A percentile compares a stretch with the other conserved stretches of the same genome.
phyloP scores from a whole-genome alignment of 257 asterid genomes.

The Nicotiana otophora region DNA sequence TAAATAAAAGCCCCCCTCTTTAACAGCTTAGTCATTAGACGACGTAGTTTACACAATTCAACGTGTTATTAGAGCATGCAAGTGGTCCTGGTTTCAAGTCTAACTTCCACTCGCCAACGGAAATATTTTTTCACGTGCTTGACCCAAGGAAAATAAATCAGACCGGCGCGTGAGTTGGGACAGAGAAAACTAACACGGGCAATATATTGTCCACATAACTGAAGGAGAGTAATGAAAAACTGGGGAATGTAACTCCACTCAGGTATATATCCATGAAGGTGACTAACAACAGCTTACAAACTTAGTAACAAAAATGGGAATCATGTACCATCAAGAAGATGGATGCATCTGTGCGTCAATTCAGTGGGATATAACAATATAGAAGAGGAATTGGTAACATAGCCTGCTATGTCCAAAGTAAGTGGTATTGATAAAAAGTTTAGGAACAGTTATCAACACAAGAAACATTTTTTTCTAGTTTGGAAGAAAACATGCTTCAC shows the following conservation, averaged over 20 bases:
- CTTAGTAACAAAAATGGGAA: neutral
- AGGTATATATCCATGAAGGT: neutral
- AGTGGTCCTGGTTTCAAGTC: neutral
- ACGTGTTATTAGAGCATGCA: neutral
- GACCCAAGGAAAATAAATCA: neutral
- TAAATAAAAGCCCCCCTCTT: neutral
- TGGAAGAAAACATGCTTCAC: constrained; percentile 20
- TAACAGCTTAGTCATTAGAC: neutral
- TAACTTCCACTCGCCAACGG: neutral
- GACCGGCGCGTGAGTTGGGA: neutral
- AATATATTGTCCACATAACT: neutral
- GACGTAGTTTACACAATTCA: neutral
- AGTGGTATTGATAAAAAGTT: neutral
- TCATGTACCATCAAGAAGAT: neutral
- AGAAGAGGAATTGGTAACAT: neutral
- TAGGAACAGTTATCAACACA: neutral
- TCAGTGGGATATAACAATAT: neutral
- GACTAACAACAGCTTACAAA: neutral
- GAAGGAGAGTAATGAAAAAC: neutral
- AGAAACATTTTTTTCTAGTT: neutral
- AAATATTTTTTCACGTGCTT: neutral
- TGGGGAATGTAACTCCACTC: neutral
- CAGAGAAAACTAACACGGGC: neutral
- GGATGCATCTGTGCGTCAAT: neutral
- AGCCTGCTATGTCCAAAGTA: neutral